A percentile compares a stretch with the other conserved stretches of the same genome.
Evolutionary conservation across 2,329 filamentous ascomycete genomes (phyloP).

Genomic region (Alternaria arborescens): DNA sequence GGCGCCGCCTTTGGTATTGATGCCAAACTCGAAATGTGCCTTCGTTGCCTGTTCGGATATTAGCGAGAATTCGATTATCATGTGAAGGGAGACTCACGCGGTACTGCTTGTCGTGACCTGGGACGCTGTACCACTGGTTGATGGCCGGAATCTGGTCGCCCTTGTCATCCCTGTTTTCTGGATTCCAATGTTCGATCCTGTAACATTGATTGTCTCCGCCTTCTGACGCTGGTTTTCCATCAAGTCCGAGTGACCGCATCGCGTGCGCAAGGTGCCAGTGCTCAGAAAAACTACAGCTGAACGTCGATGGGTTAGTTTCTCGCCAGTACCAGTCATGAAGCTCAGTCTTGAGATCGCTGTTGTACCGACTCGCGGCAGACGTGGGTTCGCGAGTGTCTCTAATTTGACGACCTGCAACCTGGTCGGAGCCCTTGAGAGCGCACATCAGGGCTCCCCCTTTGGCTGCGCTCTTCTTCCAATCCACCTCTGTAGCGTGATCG

Average conservation of each 20-base stretch:
- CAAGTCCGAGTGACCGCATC: conserved; percentile 17
- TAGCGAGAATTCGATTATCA: background rate
- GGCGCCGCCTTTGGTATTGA: conserved; percentile 22
- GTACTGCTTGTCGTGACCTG: conserved; percentile 14
- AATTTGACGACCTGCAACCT: conserved; percentile 20
- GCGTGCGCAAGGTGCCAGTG: conserved; percentile 21
- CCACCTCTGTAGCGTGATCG: conserved; percentile 16
- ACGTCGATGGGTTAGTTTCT: conserved; percentile 7
- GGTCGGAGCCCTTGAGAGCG: conserved; percentile 18
- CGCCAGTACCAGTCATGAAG: conserved; percentile 30
- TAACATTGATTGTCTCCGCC: conserved; percentile 27
- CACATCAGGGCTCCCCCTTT: conserved; percentile 27
- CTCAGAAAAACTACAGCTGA: conserved; percentile 18
- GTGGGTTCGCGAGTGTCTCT: conserved; percentile 23
- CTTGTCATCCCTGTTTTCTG: conserved; percentile 5
- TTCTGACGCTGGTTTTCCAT: conserved; percentile 12
- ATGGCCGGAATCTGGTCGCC: conserved; percentile 16
- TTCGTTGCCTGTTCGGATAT: conserved; percentile 20
- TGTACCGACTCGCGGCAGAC: conserved; percentile 27
- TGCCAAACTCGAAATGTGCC: conserved; percentile 26
- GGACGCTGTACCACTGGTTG: conserved; percentile 28
- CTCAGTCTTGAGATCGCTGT: conserved; percentile 20
- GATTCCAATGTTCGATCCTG: conserved; percentile 27
- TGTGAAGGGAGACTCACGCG: conserved; percentile 7
- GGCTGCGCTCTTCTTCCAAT: conserved; percentile 17